Base-by-base conservation (phyloP, 2,329 filamentous ascomycete genomes). In the Cladophialophora exuberans region DNA sequence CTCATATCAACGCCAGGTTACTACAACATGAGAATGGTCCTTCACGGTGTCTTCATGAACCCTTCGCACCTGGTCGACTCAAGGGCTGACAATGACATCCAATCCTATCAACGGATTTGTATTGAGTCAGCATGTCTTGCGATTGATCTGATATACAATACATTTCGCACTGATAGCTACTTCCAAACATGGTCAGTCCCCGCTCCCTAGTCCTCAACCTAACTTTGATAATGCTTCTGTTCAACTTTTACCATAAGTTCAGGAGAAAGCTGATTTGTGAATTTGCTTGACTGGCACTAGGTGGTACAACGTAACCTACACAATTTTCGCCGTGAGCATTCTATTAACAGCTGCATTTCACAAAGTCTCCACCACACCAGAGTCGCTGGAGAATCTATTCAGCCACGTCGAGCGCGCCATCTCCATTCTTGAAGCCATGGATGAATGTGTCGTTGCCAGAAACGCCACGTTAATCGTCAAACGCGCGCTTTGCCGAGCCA, bases 261-360 rank as follows among this genome's bases (percentile, higher is more conserved):
- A n/a, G n/a, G n/a, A n/a, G n/a, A n/a, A n/a, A n/a, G n/a, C n/a
- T n/a, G n/a, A n/a, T n/a, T n/a, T n/a, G n/a, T n/a, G n/a, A n/a
- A 25, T 18, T 17, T 41, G 18, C 13, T 51, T 10, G 10, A 6
- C 22, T 39, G 17, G 23, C 3, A 2, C 7, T 15, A 57, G 55
- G 55, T 74, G 71, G 69, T 75, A 76, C 49, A 75, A 76, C 54
- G 69, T 70, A 36, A 74, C 72, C 0, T 76, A 74, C 41, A 66
- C 73, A 3, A 70, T 73, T 61, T 73, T 73, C 48, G 73, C 72
- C 1, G 56, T 52, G 36, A 59, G 52, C 43, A 46, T 53, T 6
- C 35, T 59, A 1, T 52, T 59, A 28, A 70, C 68, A 20, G 69
- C 67, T 3, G 71, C 72, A 1, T 65, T 75, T 22, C 67, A 72